Evolutionary conservation across 352 stramenopile species (phyloP).

Genomic region (Pelagophyceae sp.): DNA sequence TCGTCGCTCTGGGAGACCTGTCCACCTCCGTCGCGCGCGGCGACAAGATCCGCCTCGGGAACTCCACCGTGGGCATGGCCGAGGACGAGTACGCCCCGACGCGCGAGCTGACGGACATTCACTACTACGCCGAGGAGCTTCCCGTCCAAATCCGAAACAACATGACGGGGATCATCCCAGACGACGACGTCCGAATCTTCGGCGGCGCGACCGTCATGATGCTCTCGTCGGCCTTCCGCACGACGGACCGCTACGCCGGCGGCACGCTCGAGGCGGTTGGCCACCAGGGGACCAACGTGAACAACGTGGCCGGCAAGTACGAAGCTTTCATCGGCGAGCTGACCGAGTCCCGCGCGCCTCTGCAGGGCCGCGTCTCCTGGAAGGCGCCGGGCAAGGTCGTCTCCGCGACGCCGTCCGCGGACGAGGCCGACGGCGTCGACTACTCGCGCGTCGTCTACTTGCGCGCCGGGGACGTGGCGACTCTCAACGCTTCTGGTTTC

Average conservation of each 20-base stretch:
- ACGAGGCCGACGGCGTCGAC: constrained; percentile 4
- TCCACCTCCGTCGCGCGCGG: constrained; percentile 32
- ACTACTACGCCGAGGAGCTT: not conserved
- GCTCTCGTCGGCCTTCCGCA: constrained; percentile 17
- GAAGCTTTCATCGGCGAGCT: constrained; percentile 20
- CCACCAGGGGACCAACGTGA: not conserved
- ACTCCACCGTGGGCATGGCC: not conserved
- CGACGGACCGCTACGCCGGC: not conserved
- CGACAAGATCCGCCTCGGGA: constrained; percentile 15
- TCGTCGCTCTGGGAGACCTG: constrained; percentile 26
- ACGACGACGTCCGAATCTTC: not conserved
- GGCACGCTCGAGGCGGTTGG: not conserved
- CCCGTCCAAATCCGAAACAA: not conserved
- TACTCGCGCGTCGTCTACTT: constrained; percentile 22
- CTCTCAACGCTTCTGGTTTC: constrained; percentile 4
- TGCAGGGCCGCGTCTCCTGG: constrained; percentile 18
- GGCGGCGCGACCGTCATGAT: constrained; percentile 19
- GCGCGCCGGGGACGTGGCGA: constrained; percentile 1
- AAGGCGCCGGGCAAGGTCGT: not conserved
- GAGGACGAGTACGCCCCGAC: not conserved
- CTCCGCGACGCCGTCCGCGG: not conserved
- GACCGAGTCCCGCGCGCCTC: not conserved
- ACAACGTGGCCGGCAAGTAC: constrained; percentile 5
- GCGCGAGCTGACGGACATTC: not conserved
- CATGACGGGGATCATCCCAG: not conserved